phyloP scores from a whole-genome alignment of 2,329 filamentous ascomycete species.

The Xylariaceae sp. region DNA sequence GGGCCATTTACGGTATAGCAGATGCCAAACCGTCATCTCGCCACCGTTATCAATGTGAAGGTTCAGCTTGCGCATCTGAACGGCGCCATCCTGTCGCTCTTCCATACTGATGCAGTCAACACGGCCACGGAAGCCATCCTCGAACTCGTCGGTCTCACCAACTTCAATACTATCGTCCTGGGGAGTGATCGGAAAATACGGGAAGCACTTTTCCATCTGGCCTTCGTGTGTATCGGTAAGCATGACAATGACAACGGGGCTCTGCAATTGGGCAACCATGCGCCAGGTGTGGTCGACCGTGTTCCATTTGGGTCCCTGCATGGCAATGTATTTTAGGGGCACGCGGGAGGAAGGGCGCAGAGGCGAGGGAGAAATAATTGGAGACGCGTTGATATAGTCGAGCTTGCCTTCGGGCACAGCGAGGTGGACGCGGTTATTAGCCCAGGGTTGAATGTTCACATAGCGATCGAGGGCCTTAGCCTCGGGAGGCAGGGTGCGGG shows the following conservation, averaged over 20 bases:
- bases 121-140: constrained; percentile 61
- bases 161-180: constrained; percentile 50
- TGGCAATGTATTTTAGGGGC: constrained; percentile 72
- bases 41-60: constrained; percentile 46
- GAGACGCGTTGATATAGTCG: constrained; percentile 80
- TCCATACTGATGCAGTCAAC: constrained; percentile 61
- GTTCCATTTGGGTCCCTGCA: constrained; percentile 77
- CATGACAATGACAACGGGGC: constrained; percentile 84
- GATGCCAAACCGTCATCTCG: constrained; percentile 61
- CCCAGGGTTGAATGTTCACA: constrained; percentile 82
- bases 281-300: constrained; percentile 85
- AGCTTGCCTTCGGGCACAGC: constrained; percentile 66
- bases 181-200: constrained; percentile 68
- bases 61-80: constrained; percentile 69
- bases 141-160: constrained; percentile 59
- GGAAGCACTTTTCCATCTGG: constrained; percentile 75
- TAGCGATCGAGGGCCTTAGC: constrained; percentile 72
- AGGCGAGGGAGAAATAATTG: constrained; percentile 52
- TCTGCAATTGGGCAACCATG: constrained; percentile 76
- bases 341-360: constrained; percentile 34
- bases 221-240: constrained; percentile 83
- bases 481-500: constrained; percentile 51
- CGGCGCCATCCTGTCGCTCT: constrained; percentile 51
- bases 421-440: constrained; percentile 76
- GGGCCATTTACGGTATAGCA: constrained; percentile 82